Base-by-base conservation (phyloP, 2,329 filamentous ascomycete genomes). In the Amylocarpus encephaloides region DNA sequence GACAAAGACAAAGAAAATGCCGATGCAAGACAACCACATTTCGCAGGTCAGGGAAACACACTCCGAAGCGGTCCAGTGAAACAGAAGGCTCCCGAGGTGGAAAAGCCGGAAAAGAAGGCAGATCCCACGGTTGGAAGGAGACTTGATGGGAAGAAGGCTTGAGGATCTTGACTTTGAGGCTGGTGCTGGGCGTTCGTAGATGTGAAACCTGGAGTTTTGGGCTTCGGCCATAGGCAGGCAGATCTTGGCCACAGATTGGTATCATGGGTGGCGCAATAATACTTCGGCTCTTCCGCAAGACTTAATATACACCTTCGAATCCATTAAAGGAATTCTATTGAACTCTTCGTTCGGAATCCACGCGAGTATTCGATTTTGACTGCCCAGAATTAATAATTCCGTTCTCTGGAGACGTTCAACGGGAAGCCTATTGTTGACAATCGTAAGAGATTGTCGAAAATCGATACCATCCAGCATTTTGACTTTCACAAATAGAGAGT, bases 1-100 rank as follows among this genome's bases (percentile, higher is more conserved):
- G 82, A 88, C 51, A 83, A 82, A 65, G 79, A 82, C 46, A 76
- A 83, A 53, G 82, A 85, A 52, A 77, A 81, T 34, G 78, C 82
- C 54, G 75, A 81, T n/a, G 75, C 78, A 3, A 75, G 77, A 52
- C 80, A 82, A 57, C 85, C 85, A n/a, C 82, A 82, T 59, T 95
- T 95, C 68, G 81, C 84, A 4, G 92, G 92, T 0, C 81, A 88
- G 57, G 92, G 92, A 0, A 87, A 96, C 68, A 93, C 86, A 5
- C 71, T 96, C 34, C 75, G 81, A 38, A 38, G 44, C 16, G 76
- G 80, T 13, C 78, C 76, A 1, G 74, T 78, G 30, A 94, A 91
- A 76, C 85, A 85, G 67, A 91, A 89, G 46, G 22, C 22, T 26
- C 53, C 53, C 5, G 54, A 62, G 16, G 45, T 43, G 15, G 55